Evolutionary conservation across 345 rosid genomes (phyloP), one percentile per base, ranked within the genome.

Genomic region (Diplotaxis tenuifolia): DNA sequence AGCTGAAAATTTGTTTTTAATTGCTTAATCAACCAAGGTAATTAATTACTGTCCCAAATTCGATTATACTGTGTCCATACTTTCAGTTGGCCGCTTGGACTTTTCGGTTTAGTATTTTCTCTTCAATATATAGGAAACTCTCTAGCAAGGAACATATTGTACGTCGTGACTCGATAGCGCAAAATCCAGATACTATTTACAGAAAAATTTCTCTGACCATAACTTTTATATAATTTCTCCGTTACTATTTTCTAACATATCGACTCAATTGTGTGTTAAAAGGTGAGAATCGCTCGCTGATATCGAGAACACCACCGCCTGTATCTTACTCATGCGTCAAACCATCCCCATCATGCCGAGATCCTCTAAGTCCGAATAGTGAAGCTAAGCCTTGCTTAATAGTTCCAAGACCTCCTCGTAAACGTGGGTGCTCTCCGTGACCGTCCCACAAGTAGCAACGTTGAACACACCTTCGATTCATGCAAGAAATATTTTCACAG

Each of bases 281-380:
- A 70, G 73, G 56, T 28, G 54, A 42, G 31, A 10, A 1, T 42
- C 50, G 50, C 18, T 42, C 50, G n/a, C 50, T 42, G 27, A 22
- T 1, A 12, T 38, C 45, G 12, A 12, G 4, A n/a, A n/a, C n/a
- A 15, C 45, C 45, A n/a, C 14, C 28, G 4, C 0, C 0, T 1
- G 7, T 15, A 69, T 22, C 54, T 0, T 12, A 0, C 28, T 19
- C 29, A 59, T 14, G 58, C 74, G 47, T 29, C 28, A 59, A 3
- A 14, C 74, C 66, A 56, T 59, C 74, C 2, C 65, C 58, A 60
- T 66, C 74, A 60, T 70, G 74, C 60, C 12, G 67, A 29, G 67
- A 28, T 28, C 29, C 74, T 59, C 45, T 4, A 58, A 0, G 45
- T n/a, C n/a, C n/a, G n/a, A n/a, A n/a, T 18, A 19, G 32, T 45